Evolutionary conservation across 768 basidiomycete species (phyloP).

Genomic region (Mycena kentingensis): DNA sequence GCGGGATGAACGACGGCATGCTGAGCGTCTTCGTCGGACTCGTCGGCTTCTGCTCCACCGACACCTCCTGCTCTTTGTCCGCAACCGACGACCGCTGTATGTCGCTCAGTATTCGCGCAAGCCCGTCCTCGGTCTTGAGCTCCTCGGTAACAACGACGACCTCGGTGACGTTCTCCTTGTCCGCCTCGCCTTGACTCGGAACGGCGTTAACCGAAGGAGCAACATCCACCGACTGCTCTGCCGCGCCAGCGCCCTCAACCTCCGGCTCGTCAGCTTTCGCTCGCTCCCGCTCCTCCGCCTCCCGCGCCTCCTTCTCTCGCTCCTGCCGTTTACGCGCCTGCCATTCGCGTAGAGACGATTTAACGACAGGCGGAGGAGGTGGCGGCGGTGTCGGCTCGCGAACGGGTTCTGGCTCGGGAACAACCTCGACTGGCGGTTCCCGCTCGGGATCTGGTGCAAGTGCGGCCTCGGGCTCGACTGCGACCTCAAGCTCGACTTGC

Average conservation of each 20-base stretch:
- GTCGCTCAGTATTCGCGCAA: conserved; percentile 8
- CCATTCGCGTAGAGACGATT: conserved; percentile 14
- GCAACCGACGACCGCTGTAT: conserved; percentile 6
- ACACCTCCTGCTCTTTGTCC: not conserved
- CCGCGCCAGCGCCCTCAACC: conserved; percentile 7
- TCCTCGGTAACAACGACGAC: conserved; percentile 4
- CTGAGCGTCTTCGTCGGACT: not conserved
- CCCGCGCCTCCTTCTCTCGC: conserved; percentile 2
- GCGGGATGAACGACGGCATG: conserved; percentile 6
- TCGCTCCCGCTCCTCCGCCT: conserved; percentile 1
- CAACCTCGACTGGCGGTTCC: not conserved
- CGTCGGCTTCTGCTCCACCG: not conserved
- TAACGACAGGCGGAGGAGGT: not conserved
- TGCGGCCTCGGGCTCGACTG: not conserved
- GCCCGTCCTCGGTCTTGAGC: conserved; percentile 14
- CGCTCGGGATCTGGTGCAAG: not conserved
- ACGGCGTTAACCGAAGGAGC: too few species aligned
- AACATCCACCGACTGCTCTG: too few species aligned
- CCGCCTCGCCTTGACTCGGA: too few species aligned
- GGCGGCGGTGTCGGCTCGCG: not conserved
- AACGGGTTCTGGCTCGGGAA: not conserved
- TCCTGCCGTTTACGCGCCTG: not conserved
- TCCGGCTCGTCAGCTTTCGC: not conserved
- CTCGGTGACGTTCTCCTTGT: conserved; percentile 20
- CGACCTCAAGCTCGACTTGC: not conserved